Percentiles rank a stretch among this genome's conserved stretches.
Conservation (phyloP, 1,284 basidiomycete species). For the Moesziomyces sp. region DNA sequence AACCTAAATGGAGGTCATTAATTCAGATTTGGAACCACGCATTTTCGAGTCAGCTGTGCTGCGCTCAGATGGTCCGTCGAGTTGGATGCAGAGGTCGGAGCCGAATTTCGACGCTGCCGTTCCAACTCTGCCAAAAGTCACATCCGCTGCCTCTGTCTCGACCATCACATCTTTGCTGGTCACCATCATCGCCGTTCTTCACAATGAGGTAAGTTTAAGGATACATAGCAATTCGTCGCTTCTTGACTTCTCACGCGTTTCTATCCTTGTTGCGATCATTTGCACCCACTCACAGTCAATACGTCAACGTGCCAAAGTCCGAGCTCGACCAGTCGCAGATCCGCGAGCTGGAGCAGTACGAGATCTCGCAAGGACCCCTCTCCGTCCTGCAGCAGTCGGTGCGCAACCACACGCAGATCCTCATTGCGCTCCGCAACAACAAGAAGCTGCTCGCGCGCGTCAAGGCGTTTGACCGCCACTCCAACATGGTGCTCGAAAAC, state of each 20-base stretch:
- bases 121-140: background rate
- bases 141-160: conserved; percentile 4
- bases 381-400: conserved; percentile 99
- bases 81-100: conserved; percentile 16
- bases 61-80: background rate
- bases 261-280: background rate
- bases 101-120: conserved; percentile 13
- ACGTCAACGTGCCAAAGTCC: conserved; percentile 94
- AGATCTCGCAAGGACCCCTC: conserved; percentile 77
- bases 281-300: conserved; percentile 76
- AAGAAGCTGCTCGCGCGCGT: conserved; percentile 97
- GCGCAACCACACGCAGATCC: conserved; percentile 95
- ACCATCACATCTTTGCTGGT: background rate
- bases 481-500: conserved; percentile 82
- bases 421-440: conserved; percentile 97
- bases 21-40: background rate
- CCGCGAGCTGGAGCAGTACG: conserved; percentile 80
- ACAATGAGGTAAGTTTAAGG: background rate
- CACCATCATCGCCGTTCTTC: background rate
- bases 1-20: background rate
- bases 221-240: too few species aligned
- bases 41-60: conserved; percentile 15
- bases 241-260: background rate
- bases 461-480: conserved; percentile 98
- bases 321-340: conserved; percentile 97